Conservation (phyloP, 2,329 filamentous ascomycete species). For the Xylaria sp. region DNA sequence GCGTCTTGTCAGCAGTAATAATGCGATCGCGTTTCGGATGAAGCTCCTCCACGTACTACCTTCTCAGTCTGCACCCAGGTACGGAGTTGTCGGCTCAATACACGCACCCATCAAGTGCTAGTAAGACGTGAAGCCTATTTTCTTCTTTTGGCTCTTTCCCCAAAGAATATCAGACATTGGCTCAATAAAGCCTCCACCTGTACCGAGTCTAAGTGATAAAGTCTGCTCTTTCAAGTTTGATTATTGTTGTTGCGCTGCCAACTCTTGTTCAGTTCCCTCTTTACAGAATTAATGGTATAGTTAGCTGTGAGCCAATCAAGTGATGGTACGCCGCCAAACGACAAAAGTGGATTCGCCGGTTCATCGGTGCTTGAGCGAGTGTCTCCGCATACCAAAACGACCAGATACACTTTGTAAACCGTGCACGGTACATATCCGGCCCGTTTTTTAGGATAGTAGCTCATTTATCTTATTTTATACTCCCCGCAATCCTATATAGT, state of each 20-base stretch:
- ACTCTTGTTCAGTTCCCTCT: neutral
- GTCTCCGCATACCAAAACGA: slow-evolving; percentile 7
- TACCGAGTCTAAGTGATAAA: neutral
- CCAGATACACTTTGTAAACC: neutral
- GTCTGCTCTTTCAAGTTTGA: neutral
- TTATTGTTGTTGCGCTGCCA: neutral
- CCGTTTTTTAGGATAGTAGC: neutral
- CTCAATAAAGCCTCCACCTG: neutral
- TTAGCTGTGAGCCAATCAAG: slow-evolving; percentile 22
- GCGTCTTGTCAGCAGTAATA: slow-evolving; percentile 14
- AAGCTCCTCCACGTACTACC: neutral
- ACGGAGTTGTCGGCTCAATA: slow-evolving; percentile 11
- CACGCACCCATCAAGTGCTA: neutral
- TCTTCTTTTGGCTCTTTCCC: slow-evolving; percentile 4
- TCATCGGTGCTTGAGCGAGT: neutral
- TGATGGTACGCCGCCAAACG: slow-evolving; percentile 7
- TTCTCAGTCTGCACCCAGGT: slow-evolving; percentile 9
- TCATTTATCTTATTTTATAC: neutral
- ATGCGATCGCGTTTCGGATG: neutral
- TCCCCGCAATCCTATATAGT: neutral
- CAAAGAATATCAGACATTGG: slow-evolving; percentile 11
- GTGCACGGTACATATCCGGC: neutral
- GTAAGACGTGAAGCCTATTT: slow-evolving; percentile 2
- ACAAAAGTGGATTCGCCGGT: slow-evolving; percentile 8
- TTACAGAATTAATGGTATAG: neutral